Base-by-base conservation (phyloP, 352 stramenopile species). In the Pythium scleroteichum region DNA sequence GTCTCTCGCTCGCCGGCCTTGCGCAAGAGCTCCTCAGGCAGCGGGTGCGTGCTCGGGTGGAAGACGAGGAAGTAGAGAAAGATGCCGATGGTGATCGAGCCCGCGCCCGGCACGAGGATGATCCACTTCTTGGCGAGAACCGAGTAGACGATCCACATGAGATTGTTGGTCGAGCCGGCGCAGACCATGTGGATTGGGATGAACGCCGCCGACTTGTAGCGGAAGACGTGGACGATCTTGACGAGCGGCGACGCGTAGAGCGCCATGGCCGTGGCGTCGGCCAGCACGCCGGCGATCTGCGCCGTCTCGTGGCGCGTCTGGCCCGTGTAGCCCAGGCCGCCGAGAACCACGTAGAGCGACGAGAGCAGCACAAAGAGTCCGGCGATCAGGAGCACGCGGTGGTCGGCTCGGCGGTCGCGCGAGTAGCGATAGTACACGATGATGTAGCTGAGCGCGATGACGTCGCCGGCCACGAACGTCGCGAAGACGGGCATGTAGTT, bases 131-230 rank as follows among this genome's bases (percentile, higher is more conserved):
- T 48, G 23, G 71, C 63, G 47, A 83, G 62, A 8, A 64, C 49
- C 26, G 73, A 69, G 73, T 80, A 82, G 17, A 52, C 69, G 68
- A 82, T 69, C 73, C 75, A 82, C 48, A 80, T 64, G 14, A 53
- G 59, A 55, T 82, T 82, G 68, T 76, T 85, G 59, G 71, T 71
- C 22, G 66, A 73, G 35, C 68, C 70, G 16, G 73, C 73, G 38
- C 72, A 50, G 9, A 85, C 75, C 62, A 85, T 73, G 63, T 79
- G 61, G 40, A 82, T 80, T 4, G 75, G 73, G 27, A 85, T 72
- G 63, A 75, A 73, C 26, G 78, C 64, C 0, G 68, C 71, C 10
- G 71, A 76, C 33, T 73, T 72, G 66, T 69, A 69, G 58, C 62
- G 72, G 49, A 82, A 26, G n/a, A 85, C 75, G 26, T 80, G 66